Base-by-base conservation (phyloP, 1,284 basidiomycete genomes). In the Afroboletus lepidellus region DNA sequence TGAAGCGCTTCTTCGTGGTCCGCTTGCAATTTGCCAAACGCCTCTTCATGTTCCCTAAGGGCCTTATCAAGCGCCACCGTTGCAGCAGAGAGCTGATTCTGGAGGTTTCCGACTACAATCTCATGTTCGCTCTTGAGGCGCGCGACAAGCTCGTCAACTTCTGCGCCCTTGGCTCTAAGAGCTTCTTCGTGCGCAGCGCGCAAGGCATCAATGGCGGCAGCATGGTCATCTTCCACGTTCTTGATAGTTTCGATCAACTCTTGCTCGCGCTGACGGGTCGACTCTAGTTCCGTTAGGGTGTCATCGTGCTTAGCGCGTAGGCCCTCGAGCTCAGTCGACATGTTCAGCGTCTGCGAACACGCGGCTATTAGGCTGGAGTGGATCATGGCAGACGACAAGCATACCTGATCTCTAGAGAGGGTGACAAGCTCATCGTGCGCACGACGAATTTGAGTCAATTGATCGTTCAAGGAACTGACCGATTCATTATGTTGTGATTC, bases 401-500 rank as follows among this genome's bases (percentile, higher is more conserved):
- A 41, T 62, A 88, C 88, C 78, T 93, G 91, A 66, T 94, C 87
- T 48, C 87, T 78, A 13, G 90, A 90, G 45, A 94, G 76, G 5
- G 84, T 78, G 16, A 81, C 84, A 20, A 95, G 74, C 50, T 89
- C 89, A 60, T 94, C 91, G 51, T 90, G 79, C 65, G 92, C 87
- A 38, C 87, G 79, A 48, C 82, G 81, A 25, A 91, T 77, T 57
- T 84, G 79, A n/a, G 58, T 65, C 9, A 95, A 75, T 63, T 94
- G 81, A 13, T 72, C 67, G 30, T 83, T 82, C 53, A 96, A 76
- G n/a, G 73, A 72, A 42, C 90, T 83, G 15, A 94, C 84, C 24
- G 77, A 65, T 63, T 94, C 90, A 21, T 83, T 82, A 69, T 96
- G 92, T 44, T 82, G 76, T 2, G 90, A 89, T 69, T 97, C 93